Evolutionary conservation across 1,284 basidiomycete genomes (phyloP).

Genomic region (Cutaneotrichosporon curvatum): DNA sequence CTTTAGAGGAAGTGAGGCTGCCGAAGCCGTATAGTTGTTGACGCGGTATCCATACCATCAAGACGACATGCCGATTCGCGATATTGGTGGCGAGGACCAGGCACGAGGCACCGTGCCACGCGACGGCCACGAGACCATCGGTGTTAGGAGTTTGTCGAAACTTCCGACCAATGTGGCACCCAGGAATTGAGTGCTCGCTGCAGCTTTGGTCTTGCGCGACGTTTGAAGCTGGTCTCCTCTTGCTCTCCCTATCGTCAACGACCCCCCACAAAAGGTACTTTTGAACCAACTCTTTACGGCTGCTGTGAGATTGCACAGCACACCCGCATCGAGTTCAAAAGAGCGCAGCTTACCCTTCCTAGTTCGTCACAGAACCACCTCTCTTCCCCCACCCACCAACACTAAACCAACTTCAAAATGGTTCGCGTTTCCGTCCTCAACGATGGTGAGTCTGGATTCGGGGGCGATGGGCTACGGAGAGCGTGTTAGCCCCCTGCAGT

Average conservation of each 20-base stretch:
- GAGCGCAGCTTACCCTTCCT: constrained; percentile 37
- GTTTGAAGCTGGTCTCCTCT: background rate
- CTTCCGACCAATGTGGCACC: background rate
- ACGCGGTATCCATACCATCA: background rate
- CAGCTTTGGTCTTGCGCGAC: background rate
- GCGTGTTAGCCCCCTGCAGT: background rate
- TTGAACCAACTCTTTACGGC: constrained; percentile 38
- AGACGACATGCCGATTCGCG: background rate
- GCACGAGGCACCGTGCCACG: background rate
- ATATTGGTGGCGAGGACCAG: background rate
- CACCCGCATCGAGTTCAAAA: constrained; percentile 44
- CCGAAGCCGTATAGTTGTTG: no score
- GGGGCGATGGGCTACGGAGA: background rate
- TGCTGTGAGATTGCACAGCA: constrained; percentile 28
- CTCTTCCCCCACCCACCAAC: background rate
- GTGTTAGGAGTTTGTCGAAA: background rate
- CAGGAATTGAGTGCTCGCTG: background rate
- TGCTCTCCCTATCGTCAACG: background rate
- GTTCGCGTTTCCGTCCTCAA: constrained; percentile 48
- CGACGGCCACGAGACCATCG: background rate
- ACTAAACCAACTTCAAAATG: constrained; percentile 33
- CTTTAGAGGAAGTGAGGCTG: no score
- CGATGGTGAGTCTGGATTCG: constrained; percentile 43
- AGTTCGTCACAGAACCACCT: constrained; percentile 9
- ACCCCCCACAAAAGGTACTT: constrained; percentile 14